Evolutionary conservation across 148 eudicot genomes (phyloP), one percentile per base, ranked within the genome.

Genomic region (Diospyros lotus): DNA sequence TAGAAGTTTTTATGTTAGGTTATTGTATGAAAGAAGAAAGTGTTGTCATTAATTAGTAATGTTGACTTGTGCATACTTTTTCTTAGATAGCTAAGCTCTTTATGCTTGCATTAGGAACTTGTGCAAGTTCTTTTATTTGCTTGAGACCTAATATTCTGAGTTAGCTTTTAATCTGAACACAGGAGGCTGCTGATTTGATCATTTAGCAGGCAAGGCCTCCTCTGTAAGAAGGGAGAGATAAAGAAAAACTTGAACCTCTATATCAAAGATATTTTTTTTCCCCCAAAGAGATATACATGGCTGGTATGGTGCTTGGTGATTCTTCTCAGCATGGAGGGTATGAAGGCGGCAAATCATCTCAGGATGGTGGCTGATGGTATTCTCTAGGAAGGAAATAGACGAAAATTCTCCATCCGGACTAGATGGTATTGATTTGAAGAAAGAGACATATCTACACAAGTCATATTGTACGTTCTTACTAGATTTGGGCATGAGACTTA

Each of bases 401-500:
- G 98, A 93, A 59, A 73, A 84, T 75, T 93, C 98, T 6, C 93
- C 96, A 15, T 93, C 98, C 38, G 86, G 96, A 72, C 79, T 63
- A 67, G 93, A 93, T 61, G 90, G 93, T 58, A 89, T 93, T 69
- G 93, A 89, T 75, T 80, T 93, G 78, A 91, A 93, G 86, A 91
- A 89, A 76, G 98, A 93, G 76, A 77, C 96, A 44, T 87, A 87
- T 75, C 69, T 90, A 50, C 93, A 96, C 68, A 93, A 91, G 81
- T 89, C 98, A 1, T 93, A 93, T 75, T 90, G 98, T 86, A 90
- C 93, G 44, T 93, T 93, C 76, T 81, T 93, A 73, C 98, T 90
- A 81, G 98, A 93, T 85, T 80, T 91, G 72, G 98, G 98, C 59
- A 90, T 93, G 98, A 84, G 93, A 83, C 96, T 93, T n/a, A 93